phyloP scores from a whole-genome alignment of 2,329 filamentous ascomycete species.

The Trichophyton equinum region DNA sequence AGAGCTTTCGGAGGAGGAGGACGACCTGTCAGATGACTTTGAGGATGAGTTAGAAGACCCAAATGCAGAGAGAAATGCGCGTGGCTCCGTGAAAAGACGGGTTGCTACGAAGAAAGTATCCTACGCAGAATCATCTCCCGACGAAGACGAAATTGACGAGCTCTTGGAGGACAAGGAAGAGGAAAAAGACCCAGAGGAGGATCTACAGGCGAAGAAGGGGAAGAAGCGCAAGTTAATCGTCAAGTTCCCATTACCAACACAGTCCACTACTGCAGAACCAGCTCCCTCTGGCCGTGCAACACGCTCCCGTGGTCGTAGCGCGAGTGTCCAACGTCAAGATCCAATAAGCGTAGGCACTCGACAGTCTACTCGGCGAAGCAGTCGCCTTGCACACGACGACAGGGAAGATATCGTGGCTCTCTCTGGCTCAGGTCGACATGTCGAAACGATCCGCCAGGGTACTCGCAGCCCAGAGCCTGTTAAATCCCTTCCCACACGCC shows the following conservation, averaged over 20 bases:
- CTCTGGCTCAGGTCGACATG: conserved; percentile 47
- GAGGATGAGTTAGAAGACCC: conserved; percentile 28
- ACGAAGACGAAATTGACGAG: conserved; percentile 19
- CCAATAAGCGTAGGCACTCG: conserved; percentile 9
- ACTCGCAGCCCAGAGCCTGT: conserved; percentile 38
- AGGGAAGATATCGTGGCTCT: conserved; percentile 45
- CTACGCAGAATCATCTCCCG: conserved; percentile 43
- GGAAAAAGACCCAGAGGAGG: conserved; percentile 16
- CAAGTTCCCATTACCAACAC: conserved; percentile 12
- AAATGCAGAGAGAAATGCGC: conserved; percentile 39
- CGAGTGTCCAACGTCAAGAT: conserved; percentile 16
- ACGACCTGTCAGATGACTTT: conserved; percentile 27
- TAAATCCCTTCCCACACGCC: conserved; percentile 11
- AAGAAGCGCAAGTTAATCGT: conserved; percentile 6
- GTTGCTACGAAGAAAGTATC: conserved; percentile 43
- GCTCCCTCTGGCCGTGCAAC: conserved; percentile 12
- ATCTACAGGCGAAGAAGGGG: conserved; percentile 8
- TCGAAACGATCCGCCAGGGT: conserved; percentile 41
- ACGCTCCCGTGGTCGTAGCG: conserved; percentile 21
- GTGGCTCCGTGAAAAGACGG: conserved; percentile 44
- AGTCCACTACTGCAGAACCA: conserved; percentile 12
- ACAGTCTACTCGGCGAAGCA: conserved; percentile 38
- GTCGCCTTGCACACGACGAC: conserved; percentile 46
- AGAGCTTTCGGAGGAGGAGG: conserved; percentile 8
- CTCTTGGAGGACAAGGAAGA: conserved; percentile 18